Evolutionary conservation across 768 basidiomycete species (phyloP), one percentile per base, ranked within the genome.

Genomic region (Xerocomus brunneocitrinus): DNA sequence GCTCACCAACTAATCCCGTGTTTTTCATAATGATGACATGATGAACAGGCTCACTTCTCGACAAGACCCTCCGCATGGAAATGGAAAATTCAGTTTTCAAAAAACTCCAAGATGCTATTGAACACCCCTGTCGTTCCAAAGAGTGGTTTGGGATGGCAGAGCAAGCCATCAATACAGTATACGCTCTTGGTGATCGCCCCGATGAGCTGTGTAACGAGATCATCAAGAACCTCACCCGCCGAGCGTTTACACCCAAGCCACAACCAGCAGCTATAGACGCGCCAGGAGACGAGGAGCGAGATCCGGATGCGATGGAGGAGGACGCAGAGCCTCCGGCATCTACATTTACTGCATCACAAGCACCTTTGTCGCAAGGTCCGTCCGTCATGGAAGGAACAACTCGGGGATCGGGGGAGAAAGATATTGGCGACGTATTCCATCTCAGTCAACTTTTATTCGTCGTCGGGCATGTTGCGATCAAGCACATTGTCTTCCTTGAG

Each of bases 71-170:
- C 49, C 84, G 95, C 3, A 74, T 93, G 53, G 85, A 87, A 8
- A 98, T 97, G 89, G 85, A 89, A 35, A 88, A 84, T 58, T 78
- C 82, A 0, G 82, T 99, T 40, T 98, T 99, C 75, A 76, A 76
- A 27, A 89, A 89, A 62, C 76, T 99, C 6, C 82, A 87, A 62
- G 84, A 87, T 2, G 78, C 84, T n/a, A 80, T 98, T 34, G 84
- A 92, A 60, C 76, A 83, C 49, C 87, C 91, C 0, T 89, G 85
- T 53, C 79, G 84, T 42, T 87, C 87, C 19, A 89, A 85, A 60
- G 94, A 98, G 53, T 99, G 95, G 95, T 98, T 99, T 61, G 87
- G 87, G 9, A 83, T 98, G 72, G 91, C 95, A 0, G 97, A 99
- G 67, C 95, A 99, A 68, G 91, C 86, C 8, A 86, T 99, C 71